Percentiles rank a stretch among this genome's conserved stretches.
These are phyloP conservation scores for Rhodotorula kratochvilovae DNA, from an alignment of 768 basidiomycete species.

Conservation along the genomic window DNA sequence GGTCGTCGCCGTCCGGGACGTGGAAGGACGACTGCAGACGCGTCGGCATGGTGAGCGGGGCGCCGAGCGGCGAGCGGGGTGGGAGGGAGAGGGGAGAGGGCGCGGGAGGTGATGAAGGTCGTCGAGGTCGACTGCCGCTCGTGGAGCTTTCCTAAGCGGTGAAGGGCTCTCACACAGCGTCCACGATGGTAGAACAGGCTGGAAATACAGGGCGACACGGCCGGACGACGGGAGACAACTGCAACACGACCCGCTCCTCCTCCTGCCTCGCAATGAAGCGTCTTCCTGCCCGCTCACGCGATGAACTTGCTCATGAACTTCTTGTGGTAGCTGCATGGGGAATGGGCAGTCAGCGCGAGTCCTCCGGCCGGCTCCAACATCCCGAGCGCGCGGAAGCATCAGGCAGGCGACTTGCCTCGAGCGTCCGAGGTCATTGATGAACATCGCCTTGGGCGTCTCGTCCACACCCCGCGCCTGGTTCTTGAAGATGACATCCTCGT, in stretches of 20 bases:
- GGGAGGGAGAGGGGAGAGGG: neutral
- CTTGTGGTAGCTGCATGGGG: conserved; percentile 64
- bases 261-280: no score
- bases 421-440: conserved; percentile 76
- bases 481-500: conserved; percentile 89
- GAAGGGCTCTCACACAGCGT: no score
- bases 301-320: conserved; percentile 92
- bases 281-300: neutral
- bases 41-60: neutral
- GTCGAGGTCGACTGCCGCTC: no score
- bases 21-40: neutral
- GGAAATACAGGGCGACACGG: no score
- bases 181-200: no score
- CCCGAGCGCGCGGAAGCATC: no score
- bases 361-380: no score
- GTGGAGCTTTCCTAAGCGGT: no score
- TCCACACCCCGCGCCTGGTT: conserved; percentile 80
- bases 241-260: no score
- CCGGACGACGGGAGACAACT: neutral
- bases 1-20: neutral
- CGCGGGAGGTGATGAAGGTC: neutral
- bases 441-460: conserved; percentile 63
- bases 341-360: no score
- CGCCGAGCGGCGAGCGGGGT: neutral
- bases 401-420: neutral